Conservation (phyloP, 306 rosid species). For the Prunus persica region Prunus_persica_NCBIv2 NC_034013.1:17071001-17071500, state of each 20-base stretch:
- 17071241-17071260: not conserved
- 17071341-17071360: constrained; percentile 36
- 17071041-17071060: constrained; percentile 3
- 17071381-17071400: constrained; percentile 26
- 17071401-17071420: constrained; percentile 13
- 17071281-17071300: not conserved
- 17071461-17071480: constrained; percentile 22
- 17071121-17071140: no score
- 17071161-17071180: no score
- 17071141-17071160: no score
- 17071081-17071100: not conserved
- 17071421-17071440: constrained; percentile 23
- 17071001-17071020: not conserved
- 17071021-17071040: not conserved
- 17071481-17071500: not conserved
- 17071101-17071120: no score
- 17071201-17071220: not conserved
- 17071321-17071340: constrained; percentile 25
- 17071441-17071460: not conserved
- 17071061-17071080: not conserved
- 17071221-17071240: not conserved
- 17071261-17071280: not conserved
- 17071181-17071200: not conserved
- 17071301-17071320: not conserved
- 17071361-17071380: constrained; percentile 31